Conservation (phyloP, 139 green algal genomes). For the Coelastrella sp. region DNA sequence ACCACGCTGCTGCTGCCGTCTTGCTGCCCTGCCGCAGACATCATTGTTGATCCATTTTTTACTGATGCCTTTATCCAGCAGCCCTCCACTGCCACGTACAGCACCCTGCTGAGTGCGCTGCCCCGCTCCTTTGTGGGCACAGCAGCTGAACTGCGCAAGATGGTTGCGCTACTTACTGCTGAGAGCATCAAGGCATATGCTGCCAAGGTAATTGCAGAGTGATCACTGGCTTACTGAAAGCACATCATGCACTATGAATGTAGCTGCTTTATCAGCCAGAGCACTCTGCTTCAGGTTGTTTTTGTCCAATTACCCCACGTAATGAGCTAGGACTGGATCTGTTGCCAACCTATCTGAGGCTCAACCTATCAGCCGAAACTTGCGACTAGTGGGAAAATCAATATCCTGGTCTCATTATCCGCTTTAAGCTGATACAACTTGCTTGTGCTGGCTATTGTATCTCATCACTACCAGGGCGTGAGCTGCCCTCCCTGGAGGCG, state of each 20-base stretch:
- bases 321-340: no score
- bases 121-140: slow-evolving; percentile 40
- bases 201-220: slow-evolving; percentile 1
- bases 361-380: not conserved
- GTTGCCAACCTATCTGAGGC: no score
- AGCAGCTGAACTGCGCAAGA: not conserved
- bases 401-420: not conserved
- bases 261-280: not conserved
- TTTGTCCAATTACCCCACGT: no score
- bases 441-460: not conserved
- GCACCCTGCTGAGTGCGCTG: not conserved
- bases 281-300: not conserved
- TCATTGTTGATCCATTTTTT: slow-evolving; percentile 42
- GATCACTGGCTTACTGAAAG: no score
- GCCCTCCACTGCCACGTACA: slow-evolving; percentile 20
- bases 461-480: not conserved
- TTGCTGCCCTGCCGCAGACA: not conserved
- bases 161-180: slow-evolving; percentile 29
- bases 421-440: not conserved
- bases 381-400: no score
- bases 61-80: slow-evolving; percentile 38
- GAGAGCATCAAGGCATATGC: slow-evolving; percentile 39
- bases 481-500: slow-evolving; percentile 37
- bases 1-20: not conserved
- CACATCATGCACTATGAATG: not conserved